Base-by-base conservation (phyloP, 2,329 filamentous ascomycete species). In the Metarhizium rileyi region DNA sequence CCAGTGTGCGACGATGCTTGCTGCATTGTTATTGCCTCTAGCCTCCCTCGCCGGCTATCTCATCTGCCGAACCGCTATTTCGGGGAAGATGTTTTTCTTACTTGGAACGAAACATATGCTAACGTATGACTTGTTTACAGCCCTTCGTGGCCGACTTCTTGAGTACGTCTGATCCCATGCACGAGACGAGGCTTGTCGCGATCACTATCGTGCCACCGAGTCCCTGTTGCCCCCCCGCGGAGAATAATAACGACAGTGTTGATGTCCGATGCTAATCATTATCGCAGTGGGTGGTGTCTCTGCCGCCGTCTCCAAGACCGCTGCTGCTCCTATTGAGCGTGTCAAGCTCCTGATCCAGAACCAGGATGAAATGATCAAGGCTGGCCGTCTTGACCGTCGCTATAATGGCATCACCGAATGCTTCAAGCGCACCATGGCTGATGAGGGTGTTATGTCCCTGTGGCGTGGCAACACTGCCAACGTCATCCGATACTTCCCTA, bases 391-490 rank as follows among this genome's bases (percentile, higher is more conserved):
- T 61, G 89, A 94, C 83, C 86, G 85, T 77, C 94, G 91, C 77
- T 98, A 96, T 83, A 76, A 77, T 66, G 93, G 93, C 73, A 97
- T 98, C 71, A 68, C 58, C 55, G 93, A 98, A 73, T 97, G 93
- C 83, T 98, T 98, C 86, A 78, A 77, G 67, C 88, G 93, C 72
- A 97, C 93, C 70, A 81, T 81, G 59, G 83, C 84, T 67, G 80
- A 87, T 60, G 93, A 98, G 83, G 93, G 93, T 87, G 76, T 93
- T 66, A 84, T 93, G 74, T 84, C 91, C 60, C 83, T 98, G 67
- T 98, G 93, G 93, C 85, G 93, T 84, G 93, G 93, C 78, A 98
- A 98, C 89, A 98, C 93, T 72, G 93, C 93, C 89, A 98, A 98
- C 86, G 93, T 98, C 76, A 95, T 98, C 83, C 93, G 93, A 87